Evolutionary conservation across 2,329 filamentous ascomycete species (phyloP).

Genomic region (Penicillium sp.): DNA sequence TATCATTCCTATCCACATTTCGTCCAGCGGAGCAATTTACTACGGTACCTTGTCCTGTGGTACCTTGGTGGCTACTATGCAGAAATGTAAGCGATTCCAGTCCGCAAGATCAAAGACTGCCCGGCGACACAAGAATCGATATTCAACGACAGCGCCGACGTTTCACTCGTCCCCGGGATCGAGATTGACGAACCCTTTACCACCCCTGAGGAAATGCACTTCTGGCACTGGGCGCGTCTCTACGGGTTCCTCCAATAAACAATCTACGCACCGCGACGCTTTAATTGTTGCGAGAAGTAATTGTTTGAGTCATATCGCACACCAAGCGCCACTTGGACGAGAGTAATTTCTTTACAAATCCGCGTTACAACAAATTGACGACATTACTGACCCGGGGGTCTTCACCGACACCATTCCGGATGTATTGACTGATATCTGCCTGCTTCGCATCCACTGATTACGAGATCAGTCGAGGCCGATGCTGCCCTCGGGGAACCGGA

Average conservation of each 20-base stretch:
- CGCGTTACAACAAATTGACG: slow-evolving; percentile 26
- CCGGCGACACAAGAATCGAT: slow-evolving; percentile 24
- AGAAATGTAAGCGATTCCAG: slow-evolving; percentile 34
- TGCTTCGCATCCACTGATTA: slow-evolving; percentile 24
- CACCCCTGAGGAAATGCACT: slow-evolving; percentile 28
- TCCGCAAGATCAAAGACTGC: slow-evolving; percentile 28
- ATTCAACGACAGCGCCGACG: slow-evolving; percentile 11
- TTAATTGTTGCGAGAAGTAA: slow-evolving; percentile 33
- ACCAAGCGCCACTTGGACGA: slow-evolving; percentile 26
- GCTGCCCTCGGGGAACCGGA: slow-evolving; percentile 22
- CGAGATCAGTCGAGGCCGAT: slow-evolving; percentile 25
- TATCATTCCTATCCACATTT: slow-evolving; percentile 44
- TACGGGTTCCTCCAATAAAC: slow-evolving; percentile 38
- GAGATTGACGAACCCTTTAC: slow-evolving; percentile 40
- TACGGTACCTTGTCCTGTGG: slow-evolving; percentile 39
- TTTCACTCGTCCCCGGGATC: slow-evolving; percentile 35
- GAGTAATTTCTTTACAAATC: slow-evolving; percentile 11
- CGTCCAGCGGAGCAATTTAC: slow-evolving; percentile 52
- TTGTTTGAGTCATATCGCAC: slow-evolving; percentile 34
- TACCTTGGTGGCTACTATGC: slow-evolving; percentile 39
- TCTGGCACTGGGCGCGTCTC: slow-evolving; percentile 36
- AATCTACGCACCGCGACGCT: slow-evolving; percentile 36
- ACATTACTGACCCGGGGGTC: slow-evolving; percentile 36
- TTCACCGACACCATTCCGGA: slow-evolving; percentile 38
- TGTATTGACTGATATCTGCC: slow-evolving; percentile 29